Percentiles rank a stretch among this genome's conserved stretches.
phyloP scores from a whole-genome alignment of 352 stramenopile species.

The Achlya hypogyna region DNA sequence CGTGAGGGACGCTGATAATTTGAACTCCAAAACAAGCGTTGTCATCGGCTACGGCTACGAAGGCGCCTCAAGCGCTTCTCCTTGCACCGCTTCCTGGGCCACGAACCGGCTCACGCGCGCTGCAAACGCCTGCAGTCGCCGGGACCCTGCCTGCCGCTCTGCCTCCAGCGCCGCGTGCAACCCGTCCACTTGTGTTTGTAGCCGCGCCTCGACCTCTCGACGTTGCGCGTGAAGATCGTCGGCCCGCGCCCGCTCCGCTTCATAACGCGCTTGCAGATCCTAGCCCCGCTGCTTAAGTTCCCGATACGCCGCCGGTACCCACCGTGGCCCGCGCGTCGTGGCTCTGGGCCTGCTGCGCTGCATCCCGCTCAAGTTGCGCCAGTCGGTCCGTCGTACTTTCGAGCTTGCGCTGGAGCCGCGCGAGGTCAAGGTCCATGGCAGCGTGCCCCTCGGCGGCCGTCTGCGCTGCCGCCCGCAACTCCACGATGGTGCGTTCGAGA shows the following conservation, averaged over 20 bases:
- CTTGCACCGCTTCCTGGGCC: neutral
- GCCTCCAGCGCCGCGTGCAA: neutral
- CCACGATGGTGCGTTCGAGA: constrained; percentile 28
- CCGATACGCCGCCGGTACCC: neutral
- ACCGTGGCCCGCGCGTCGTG: neutral
- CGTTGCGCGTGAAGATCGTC: neutral
- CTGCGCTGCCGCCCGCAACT: constrained; percentile 35
- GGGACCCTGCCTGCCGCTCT: neutral
- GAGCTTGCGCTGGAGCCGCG: neutral
- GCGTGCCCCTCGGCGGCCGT: constrained; percentile 35
- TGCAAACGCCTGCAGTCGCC: neutral
- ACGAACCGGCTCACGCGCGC: neutral
- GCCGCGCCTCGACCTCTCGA: neutral
- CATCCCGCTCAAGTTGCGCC: neutral
- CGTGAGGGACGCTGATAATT: neutral
- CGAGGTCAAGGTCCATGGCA: neutral
- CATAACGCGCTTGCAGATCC: neutral
- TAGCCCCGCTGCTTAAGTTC: neutral
- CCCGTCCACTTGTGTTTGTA: neutral
- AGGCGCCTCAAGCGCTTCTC: too few species aligned
- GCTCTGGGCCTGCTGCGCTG: neutral
- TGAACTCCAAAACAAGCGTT: neutral
- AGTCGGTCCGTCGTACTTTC: neutral
- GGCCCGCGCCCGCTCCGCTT: neutral
- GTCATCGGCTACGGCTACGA: neutral